A percentile compares a stretch with the other conserved stretches of the same genome.
These are phyloP conservation scores for Talaromyces proteolyticus DNA, from an alignment of 495 filamentous ascomycete species.

Conservation along the genomic window DNA sequence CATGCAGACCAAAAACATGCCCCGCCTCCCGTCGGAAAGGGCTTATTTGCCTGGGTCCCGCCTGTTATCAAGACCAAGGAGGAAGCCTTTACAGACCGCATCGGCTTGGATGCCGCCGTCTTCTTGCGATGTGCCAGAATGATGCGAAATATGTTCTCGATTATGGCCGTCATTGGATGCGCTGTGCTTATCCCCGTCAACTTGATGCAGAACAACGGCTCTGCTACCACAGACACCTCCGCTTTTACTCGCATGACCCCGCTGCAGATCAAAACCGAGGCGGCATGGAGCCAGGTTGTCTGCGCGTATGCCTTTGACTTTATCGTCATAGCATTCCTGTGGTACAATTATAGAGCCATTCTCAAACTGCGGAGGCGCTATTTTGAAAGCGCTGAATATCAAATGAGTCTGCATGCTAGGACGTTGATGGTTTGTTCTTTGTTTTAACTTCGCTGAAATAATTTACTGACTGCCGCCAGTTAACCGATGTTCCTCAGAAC, in stretches of 20 bases:
- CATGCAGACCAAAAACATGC: constrained; percentile 88
- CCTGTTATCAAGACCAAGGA: constrained; percentile 76
- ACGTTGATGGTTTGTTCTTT: constrained; percentile 68
- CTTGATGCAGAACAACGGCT: constrained; percentile 44
- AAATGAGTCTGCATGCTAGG: constrained; percentile 79
- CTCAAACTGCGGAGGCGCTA: constrained; percentile 65
- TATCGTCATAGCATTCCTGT: constrained; percentile 74
- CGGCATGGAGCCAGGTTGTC: constrained; percentile 74
- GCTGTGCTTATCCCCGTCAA: constrained; percentile 82
- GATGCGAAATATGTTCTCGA: constrained; percentile 84
- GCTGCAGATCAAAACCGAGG: constrained; percentile 33
- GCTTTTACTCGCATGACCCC: constrained; percentile 51
- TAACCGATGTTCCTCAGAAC: constrained; percentile 77
- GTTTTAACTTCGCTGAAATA: neutral
- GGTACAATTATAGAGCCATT: constrained; percentile 81
- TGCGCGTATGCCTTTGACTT: constrained; percentile 74
- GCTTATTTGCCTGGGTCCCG: constrained; percentile 76
- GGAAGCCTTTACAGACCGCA: constrained; percentile 62
- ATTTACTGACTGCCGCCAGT: constrained; percentile 29
- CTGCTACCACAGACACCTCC: constrained; percentile 15
- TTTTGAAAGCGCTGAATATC: constrained; percentile 84
- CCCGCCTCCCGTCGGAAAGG: constrained; percentile 85
- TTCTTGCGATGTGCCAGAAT: constrained; percentile 87
- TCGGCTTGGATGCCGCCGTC: constrained; percentile 85
- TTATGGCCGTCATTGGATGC: constrained; percentile 68